Conservation (phyloP, 768 basidiomycete species). For the Pholiota microspora region DNA sequence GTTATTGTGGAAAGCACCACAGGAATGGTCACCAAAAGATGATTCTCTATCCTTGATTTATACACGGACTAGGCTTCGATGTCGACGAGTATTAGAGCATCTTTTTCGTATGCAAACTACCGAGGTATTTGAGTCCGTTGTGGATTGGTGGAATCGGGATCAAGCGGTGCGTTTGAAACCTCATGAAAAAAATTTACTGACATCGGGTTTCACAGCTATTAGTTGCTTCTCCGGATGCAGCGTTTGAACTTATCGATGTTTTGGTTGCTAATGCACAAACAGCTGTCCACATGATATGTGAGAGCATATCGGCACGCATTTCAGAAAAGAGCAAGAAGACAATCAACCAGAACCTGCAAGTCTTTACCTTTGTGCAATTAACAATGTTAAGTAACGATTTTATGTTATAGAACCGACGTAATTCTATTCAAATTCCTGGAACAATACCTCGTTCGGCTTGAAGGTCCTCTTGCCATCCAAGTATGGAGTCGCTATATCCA, state of each 20-base stretch:
- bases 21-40: conserved; percentile 51
- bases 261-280: conserved; percentile 83
- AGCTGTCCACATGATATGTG: conserved; percentile 86
- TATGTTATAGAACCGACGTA: conserved; percentile 54
- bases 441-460: conserved; percentile 76
- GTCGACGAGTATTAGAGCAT: conserved; percentile 79
- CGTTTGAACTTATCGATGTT: conserved; percentile 82
- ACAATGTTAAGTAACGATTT: conserved; percentile 5
- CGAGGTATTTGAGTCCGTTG: conserved; percentile 81
- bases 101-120: conserved; percentile 77
- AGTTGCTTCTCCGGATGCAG: conserved; percentile 40
- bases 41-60: conserved; percentile 70
- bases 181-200: background rate
- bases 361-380: conserved; percentile 8
- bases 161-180: conserved; percentile 36
- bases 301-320: conserved; percentile 68
- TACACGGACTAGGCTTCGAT: conserved; percentile 62
- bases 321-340: conserved; percentile 61
- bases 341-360: conserved; percentile 68
- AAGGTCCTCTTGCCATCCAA: conserved; percentile 90
- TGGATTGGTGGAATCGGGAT: conserved; percentile 79
- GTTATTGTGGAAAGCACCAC: conserved; percentile 47
- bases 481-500: conserved; percentile 83
- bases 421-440: conserved; percentile 86
- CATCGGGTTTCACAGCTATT: conserved; percentile 30